A percentile compares a stretch with the other conserved stretches of the same genome.
These are phyloP conservation scores for Neonectria ditissima DNA, from an alignment of 2,329 filamentous ascomycete genomes.

Conservation along the genomic window DNA sequence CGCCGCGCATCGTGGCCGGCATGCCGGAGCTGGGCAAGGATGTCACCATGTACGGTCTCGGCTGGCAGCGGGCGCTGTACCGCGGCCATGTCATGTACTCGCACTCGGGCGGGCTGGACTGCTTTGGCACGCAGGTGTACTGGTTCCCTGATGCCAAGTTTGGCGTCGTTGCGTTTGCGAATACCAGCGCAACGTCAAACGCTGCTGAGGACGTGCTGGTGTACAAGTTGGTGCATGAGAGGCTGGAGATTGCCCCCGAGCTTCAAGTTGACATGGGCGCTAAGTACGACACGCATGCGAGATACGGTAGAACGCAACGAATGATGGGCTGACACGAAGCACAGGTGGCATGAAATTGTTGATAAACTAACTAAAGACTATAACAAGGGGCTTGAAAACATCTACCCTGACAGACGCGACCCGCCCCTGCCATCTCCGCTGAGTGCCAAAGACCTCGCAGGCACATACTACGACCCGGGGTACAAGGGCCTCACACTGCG, in stretches of 20 bases:
- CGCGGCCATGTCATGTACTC: slow-evolving; percentile 45
- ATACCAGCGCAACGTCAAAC: slow-evolving; percentile 57
- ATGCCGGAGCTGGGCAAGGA: slow-evolving; percentile 29
- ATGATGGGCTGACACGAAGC: slow-evolving; percentile 4
- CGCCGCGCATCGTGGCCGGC: slow-evolving; percentile 48
- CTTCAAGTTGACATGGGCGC: slow-evolving; percentile 36
- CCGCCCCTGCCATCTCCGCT: slow-evolving; percentile 52
- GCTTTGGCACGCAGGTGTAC: slow-evolving; percentile 45
- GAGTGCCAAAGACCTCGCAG: slow-evolving; percentile 48
- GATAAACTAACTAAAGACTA: slow-evolving; percentile 30
- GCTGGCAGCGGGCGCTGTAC: slow-evolving; percentile 45
- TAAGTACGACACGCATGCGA: slow-evolving; percentile 33
- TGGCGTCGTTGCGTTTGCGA: slow-evolving; percentile 52
- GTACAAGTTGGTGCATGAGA: slow-evolving; percentile 48
- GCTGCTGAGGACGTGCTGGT: slow-evolving; percentile 40
- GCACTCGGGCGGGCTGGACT: slow-evolving; percentile 47
- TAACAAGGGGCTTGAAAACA: slow-evolving; percentile 48
- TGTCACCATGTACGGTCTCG: slow-evolving; percentile 45
- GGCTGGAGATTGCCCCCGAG: slow-evolving; percentile 35
- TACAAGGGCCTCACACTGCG: slow-evolving; percentile 49
- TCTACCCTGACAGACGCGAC: slow-evolving; percentile 54
- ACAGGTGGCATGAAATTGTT: slow-evolving; percentile 24
- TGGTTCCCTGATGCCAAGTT: slow-evolving; percentile 50
- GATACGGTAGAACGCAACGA: background rate
- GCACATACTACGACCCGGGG: slow-evolving; percentile 58